A percentile compares a stretch with the other conserved stretches of the same genome.
Conservation (phyloP, 257 asterid genomes). For the Nicotiana benthamiana region DNA sequence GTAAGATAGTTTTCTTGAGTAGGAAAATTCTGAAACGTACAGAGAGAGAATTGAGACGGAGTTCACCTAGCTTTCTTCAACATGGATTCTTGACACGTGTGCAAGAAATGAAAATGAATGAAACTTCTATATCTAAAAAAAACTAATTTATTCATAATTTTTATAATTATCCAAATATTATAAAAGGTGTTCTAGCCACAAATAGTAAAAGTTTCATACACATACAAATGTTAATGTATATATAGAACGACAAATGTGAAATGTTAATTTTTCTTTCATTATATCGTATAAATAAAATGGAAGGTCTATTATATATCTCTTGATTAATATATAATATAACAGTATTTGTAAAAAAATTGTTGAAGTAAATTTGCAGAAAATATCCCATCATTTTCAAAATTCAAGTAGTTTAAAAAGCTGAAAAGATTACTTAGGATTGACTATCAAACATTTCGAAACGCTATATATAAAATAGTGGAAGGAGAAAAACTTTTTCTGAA, state of each 20-base stretch:
- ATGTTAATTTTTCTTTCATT: too few relatives aligned
- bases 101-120: not conserved
- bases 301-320: not conserved
- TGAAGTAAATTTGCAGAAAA: not conserved
- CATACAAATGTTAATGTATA: too few relatives aligned
- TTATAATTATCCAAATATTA: too few relatives aligned
- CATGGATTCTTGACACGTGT: slow-evolving; percentile 27
- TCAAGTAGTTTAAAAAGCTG: not conserved
- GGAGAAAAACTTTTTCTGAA: not conserved
- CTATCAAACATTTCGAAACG: not conserved
- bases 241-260: too few relatives aligned
- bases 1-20: slow-evolving; percentile 1
- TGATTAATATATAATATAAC: not conserved
- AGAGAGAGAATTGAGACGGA: slow-evolving; percentile 12
- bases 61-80: slow-evolving; percentile 13
- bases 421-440: not conserved
- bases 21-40: not conserved
- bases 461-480: not conserved
- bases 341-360: not conserved
- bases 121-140: too few relatives aligned
- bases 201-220: too few relatives aligned
- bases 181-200: too few relatives aligned
- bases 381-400: not conserved
- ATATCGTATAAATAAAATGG: not conserved
- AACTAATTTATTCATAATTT: too few relatives aligned